These are phyloP conservation scores for Mycena rebaudengoi DNA, from an alignment of 768 basidiomycete genomes.

Conservation along the genomic window DNA sequence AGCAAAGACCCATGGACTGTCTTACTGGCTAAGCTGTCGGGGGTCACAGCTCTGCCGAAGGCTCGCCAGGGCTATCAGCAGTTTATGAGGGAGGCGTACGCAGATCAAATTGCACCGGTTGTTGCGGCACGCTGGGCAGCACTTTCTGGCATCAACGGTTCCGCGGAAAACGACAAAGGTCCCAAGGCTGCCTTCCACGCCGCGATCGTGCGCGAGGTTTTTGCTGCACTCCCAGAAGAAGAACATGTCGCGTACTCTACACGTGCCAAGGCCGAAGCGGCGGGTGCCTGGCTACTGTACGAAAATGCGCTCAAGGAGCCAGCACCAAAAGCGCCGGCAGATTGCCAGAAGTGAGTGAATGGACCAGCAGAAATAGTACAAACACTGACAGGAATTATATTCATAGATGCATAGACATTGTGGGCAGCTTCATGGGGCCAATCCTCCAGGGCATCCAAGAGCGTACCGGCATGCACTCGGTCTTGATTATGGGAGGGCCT, in stretches of 20 bases:
- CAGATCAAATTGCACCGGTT: background rate
- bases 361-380: background rate
- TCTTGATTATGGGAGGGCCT: background rate
- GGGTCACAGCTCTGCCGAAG: background rate
- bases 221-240: background rate
- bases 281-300: background rate
- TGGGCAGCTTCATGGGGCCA: background rate
- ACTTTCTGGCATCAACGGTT: no score
- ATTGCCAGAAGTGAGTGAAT: background rate
- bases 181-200: background rate
- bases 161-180: background rate
- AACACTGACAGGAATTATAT: background rate
- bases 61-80: constrained; percentile 6
- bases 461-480: background rate
- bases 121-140: background rate
- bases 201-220: background rate
- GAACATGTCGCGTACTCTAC: background rate
- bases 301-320: background rate
- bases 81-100: constrained; percentile 1
- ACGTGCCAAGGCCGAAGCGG: background rate
- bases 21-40: background rate
- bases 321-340: background rate
- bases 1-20: background rate
- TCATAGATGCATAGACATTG: background rate
- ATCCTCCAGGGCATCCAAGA: background rate